Conservation (phyloP, 108 stramenopile species). For the Nitzschia inconspicua region DNA sequence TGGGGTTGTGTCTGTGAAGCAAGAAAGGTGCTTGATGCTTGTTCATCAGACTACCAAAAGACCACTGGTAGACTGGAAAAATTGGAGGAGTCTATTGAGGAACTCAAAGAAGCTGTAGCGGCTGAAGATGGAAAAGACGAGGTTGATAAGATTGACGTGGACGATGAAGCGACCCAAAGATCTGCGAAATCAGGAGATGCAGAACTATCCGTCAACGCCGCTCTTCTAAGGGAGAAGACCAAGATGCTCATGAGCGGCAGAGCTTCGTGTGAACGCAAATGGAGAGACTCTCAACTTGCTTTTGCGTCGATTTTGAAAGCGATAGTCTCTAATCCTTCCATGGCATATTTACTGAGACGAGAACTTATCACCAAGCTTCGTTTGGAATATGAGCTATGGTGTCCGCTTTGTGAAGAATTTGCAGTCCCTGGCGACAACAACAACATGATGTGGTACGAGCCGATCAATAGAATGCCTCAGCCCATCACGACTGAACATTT, state of each 20-base stretch:
- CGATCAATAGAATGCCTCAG: slow-evolving; percentile 39
- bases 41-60: slow-evolving; percentile 48
- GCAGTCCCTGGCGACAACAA: slow-evolving; percentile 42
- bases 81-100: slow-evolving; percentile 42
- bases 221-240: slow-evolving; percentile 41
- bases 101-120: slow-evolving; percentile 36
- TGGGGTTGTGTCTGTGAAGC: slow-evolving; percentile 89
- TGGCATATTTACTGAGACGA: slow-evolving; percentile 53
- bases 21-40: slow-evolving; percentile 71
- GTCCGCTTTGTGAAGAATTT: slow-evolving; percentile 80
- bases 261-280: slow-evolving; percentile 78
- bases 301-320: slow-evolving; percentile 69
- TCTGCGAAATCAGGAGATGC: slow-evolving; percentile 3
- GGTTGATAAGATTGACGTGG: slow-evolving; percentile 1
- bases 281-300: slow-evolving; percentile 79
- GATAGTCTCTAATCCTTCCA: slow-evolving; percentile 47
- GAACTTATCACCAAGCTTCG: slow-evolving; percentile 63
- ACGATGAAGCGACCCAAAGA: slow-evolving; percentile 1
- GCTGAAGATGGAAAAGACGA: slow-evolving; percentile 23
- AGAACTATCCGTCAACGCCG: slow-evolving; percentile 8
- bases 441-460: slow-evolving; percentile 44
- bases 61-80: slow-evolving; percentile 56
- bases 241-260: slow-evolving; percentile 44
- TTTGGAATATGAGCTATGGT: slow-evolving; percentile 79
- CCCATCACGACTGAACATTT: slow-evolving; percentile 42